Base-by-base conservation (phyloP, 2,329 filamentous ascomycete species). In the Phialocephala sp. region DNA sequence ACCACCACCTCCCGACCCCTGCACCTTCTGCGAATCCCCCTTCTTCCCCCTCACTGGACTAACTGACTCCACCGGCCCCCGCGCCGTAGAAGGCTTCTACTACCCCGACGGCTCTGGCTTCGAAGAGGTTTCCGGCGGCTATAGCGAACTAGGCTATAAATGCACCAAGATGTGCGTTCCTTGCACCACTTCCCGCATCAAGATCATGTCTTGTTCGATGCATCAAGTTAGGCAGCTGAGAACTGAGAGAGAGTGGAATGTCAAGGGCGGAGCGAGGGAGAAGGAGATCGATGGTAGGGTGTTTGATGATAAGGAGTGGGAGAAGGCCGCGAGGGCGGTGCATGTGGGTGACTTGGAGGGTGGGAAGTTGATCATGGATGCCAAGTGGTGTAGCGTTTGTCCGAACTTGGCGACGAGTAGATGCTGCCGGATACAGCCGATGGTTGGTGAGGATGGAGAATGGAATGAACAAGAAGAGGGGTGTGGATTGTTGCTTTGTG, bases 41-140 rank as follows among this genome's bases (percentile, higher is more conserved):
- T 70, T 75, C 61, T 76, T 75, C 45, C 72, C 72, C 0, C 59
- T 76, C 24, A 69, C 64, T 8, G 74, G 74, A 0, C 63, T 72
- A 3, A 68, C 69, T 0, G 55, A 61, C 4, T 20, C 32, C 1
- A 24, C 12, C 11, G 63, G 59, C 9, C 68, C 65, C 2, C 18
- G 55, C 0, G 43, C 35, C 1, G 73, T 75, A 0, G 68, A 71
- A 20, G 69, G 73, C 0, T 67, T 70, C 15, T 72, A 68, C 4
- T 64, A 55, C 14, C 54, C 57, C 0, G 39, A 61, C 1, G 67
- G 63, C 4, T 18, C 27, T 0, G 72, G 71, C 0, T 71, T 73
- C n/a, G 65, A 72, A 36, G 73, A 76, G 35, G 54, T 75, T 2
- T 59, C 41, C 14, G 69, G 66, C 2, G 71, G 72, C 1, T 71